Base-by-base conservation (phyloP, 192 early-diverging fungal species). In the Backusella circina region DNA sequence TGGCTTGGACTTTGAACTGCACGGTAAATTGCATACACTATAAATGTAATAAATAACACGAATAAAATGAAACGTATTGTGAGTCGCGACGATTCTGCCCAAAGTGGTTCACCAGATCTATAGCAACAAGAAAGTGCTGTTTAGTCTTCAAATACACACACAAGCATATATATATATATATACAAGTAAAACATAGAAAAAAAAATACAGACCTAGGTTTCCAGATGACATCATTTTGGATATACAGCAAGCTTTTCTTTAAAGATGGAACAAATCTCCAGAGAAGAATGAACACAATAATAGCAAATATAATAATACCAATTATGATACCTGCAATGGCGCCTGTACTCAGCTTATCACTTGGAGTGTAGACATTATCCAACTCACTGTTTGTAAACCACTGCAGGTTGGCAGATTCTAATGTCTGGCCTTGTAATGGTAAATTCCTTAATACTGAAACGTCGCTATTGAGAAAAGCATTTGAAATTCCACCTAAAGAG, bases 31-130 rank as follows among this genome's bases (percentile, higher is more conserved):
- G 33, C 30, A 26, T 65, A 74, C 2, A 38, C 54, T 3, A 74
- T 6, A 26, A 74, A 74, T 3, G 73, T 38, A 31, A 66, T 32
- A 32, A 74, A 74, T 7, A 66, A 10, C 16, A 74, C 1, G 1
- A 74, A 26, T 30, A 74, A 5, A 39, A 66, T 30, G 30, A 74
- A 74, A 0, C 73, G 61, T 38, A 26, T 15, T n/a, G 44, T 36
- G 15, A 74, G 61, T 39, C 73, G 61, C 6, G 21, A 41, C 9
- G 73, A 41, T 32, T 74, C 73, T 28, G 73, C 61, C 73, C 73
- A 74, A 15, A 74, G 37, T n/a, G 73, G 73, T 39, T 74, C 73
- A 1, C 73, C 73, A n/a, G 73, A 74, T 66, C 73, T 74, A 44
- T 28, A 10, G 26, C 0, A 44, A 15, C 12, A 15, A 44, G n/a